Evolutionary conservation across 371 early-diverging fungal species (phyloP).

Genomic region (Lichtheimia ramosa): DNA sequence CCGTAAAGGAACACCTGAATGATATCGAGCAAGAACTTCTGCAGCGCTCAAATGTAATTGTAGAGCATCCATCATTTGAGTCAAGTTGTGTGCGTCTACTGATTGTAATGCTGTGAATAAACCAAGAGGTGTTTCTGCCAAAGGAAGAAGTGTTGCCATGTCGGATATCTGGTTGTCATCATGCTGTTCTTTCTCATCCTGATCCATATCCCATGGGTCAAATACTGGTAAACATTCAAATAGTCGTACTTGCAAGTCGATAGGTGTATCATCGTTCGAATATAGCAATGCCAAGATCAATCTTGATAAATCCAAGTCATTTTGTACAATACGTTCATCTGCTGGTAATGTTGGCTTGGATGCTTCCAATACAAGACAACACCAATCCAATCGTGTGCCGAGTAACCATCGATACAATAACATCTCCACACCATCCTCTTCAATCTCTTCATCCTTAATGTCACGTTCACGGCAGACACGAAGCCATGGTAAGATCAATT

Average conservation of each 20-base stretch:
- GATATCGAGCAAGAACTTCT: constrained; percentile 64
- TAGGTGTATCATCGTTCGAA: constrained; percentile 27
- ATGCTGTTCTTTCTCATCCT: constrained; percentile 10
- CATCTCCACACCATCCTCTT: constrained; percentile 18
- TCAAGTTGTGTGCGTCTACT: constrained; percentile 47
- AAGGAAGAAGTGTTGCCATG: constrained; percentile 31
- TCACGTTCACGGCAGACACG: constrained; percentile 23
- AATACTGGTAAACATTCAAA: constrained; percentile 69
- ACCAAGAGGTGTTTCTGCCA: constrained; percentile 22
- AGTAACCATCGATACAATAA: constrained; percentile 50
- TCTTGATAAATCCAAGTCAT: constrained; percentile 57
- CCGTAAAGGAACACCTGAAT: constrained; percentile 55
- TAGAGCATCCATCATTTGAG: constrained; percentile 62
- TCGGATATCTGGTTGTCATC: constrained; percentile 3
- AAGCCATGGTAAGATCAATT: constrained; percentile 62
- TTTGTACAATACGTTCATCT: constrained; percentile 62
- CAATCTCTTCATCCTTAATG: constrained; percentile 12
- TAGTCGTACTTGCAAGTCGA: constrained; percentile 54
- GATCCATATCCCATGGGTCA: constrained; percentile 40
- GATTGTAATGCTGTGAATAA: constrained; percentile 50
- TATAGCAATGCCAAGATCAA: constrained; percentile 59
- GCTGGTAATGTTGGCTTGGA: constrained; percentile 56
- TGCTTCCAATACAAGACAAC: constrained; percentile 53
- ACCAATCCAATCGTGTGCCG: constrained; percentile 52
- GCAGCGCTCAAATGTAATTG: constrained; percentile 66